Conservation (phyloP, 169 alveolate species). For the Besnoitia besnoiti region DNA sequence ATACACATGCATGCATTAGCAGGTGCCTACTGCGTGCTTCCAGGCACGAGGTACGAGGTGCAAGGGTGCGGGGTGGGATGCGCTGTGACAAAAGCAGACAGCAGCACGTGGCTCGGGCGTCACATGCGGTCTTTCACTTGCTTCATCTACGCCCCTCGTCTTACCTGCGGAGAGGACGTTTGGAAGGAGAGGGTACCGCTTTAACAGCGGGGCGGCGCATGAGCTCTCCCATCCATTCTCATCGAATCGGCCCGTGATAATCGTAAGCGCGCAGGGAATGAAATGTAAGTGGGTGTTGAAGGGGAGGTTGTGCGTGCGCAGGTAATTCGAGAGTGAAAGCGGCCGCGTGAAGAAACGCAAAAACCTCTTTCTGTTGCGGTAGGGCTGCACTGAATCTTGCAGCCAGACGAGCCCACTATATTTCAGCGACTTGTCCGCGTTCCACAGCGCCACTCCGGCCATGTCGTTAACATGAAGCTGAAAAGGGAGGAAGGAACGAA, state of each 20-base stretch:
- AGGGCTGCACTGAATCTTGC: neutral
- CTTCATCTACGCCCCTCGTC: too few relatives aligned
- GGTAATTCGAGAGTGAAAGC: neutral
- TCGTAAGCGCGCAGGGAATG: constrained; percentile 46
- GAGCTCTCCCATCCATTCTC: constrained; percentile 46
- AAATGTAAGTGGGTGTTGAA: constrained; percentile 37
- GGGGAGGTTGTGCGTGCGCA: neutral
- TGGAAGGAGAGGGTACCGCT: constrained; percentile 24
- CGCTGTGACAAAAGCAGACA: too few relatives aligned
- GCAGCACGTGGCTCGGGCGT: too few relatives aligned
- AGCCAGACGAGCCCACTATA: constrained; percentile 27
- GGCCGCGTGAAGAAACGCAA: neutral
- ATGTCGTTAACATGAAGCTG: constrained; percentile 8
- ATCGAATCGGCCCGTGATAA: constrained; percentile 24
- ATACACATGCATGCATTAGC: too few relatives aligned
- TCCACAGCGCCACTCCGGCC: neutral
- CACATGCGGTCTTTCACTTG: too few relatives aligned
- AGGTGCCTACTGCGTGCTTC: too few relatives aligned
- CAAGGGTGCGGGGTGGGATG: too few relatives aligned
- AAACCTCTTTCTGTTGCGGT: neutral
- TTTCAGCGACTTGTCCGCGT: neutral
- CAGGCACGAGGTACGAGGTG: too few relatives aligned
- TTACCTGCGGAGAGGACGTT: constrained; percentile 2
- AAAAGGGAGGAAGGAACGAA: too few relatives aligned
- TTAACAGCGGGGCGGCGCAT: constrained; percentile 49